A percentile compares a stretch with the other conserved stretches of the same genome.
Conservation (phyloP, 352 stramenopile genomes). For the Pythium brassicae region DNA sequence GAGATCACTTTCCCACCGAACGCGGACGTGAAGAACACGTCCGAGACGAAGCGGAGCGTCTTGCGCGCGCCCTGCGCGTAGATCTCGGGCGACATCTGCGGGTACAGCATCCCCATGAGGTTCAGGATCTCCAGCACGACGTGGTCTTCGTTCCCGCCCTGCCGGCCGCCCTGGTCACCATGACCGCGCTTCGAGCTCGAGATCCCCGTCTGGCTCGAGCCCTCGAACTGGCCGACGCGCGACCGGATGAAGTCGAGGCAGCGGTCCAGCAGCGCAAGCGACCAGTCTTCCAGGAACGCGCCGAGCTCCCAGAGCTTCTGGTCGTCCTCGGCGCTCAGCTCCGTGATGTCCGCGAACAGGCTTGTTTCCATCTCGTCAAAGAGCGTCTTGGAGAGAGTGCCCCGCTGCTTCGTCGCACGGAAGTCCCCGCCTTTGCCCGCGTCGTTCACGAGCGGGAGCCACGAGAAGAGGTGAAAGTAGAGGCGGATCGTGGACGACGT, state of each 20-base stretch:
- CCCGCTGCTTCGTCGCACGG: slow-evolving; percentile 30
- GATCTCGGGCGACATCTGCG: slow-evolving; percentile 58
- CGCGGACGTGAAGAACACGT: slow-evolving; percentile 52
- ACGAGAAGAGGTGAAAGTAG: slow-evolving; percentile 68
- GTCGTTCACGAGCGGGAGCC: slow-evolving; percentile 70
- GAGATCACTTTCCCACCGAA: slow-evolving; percentile 63
- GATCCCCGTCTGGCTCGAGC: slow-evolving; percentile 16
- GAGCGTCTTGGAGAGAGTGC: slow-evolving; percentile 22
- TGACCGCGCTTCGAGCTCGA: slow-evolving; percentile 11
- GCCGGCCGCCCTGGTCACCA: slow-evolving; percentile 14
- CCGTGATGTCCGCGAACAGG: slow-evolving; percentile 33
- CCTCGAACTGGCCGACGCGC: slow-evolving; percentile 32
- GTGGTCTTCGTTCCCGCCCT: slow-evolving; percentile 32
- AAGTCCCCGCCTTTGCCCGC: slow-evolving; percentile 32
- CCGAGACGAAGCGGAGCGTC: slow-evolving; percentile 48
- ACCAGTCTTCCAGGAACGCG: slow-evolving; percentile 60
- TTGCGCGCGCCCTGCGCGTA: slow-evolving; percentile 51
- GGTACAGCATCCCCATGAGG: slow-evolving; percentile 54
- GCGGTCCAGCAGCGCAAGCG: slow-evolving; percentile 51
- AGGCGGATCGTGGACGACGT: slow-evolving; percentile 56
- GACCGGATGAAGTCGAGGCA: slow-evolving; percentile 66
- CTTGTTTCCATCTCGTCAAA: slow-evolving; percentile 41
- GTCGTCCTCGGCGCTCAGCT: slow-evolving; percentile 29
- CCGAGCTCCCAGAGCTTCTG: slow-evolving; percentile 58
- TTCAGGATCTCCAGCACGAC: slow-evolving; percentile 58